A percentile compares a stretch with the other conserved stretches of the same genome.
Conservation (phyloP, 495 filamentous ascomycete species). For the Pyrenopolyporus hunteri region DNA sequence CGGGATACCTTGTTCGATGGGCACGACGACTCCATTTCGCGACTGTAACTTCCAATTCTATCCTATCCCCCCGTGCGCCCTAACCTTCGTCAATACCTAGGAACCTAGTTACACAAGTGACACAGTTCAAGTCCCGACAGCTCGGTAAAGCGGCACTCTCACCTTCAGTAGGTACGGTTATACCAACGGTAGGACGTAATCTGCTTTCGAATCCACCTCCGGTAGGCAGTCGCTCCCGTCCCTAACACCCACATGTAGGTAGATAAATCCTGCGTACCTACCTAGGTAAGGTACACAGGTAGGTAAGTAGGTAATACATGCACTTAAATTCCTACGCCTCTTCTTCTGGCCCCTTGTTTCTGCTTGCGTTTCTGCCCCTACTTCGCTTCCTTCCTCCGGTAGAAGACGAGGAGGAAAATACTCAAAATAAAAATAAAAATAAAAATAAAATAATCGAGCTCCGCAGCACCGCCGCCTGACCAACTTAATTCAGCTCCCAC, state of each 20-base stretch:
- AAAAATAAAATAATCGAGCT: too few relatives aligned
- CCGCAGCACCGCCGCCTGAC: not conserved
- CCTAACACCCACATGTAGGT: not conserved
- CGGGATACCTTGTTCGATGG: not conserved
- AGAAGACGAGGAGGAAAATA: too few relatives aligned
- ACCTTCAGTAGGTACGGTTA: not conserved
- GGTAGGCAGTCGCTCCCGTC: not conserved
- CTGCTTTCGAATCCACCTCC: not conserved
- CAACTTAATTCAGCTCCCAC: conserved; percentile 1
- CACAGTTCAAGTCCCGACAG: conserved; percentile 5
- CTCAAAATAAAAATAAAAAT: too few relatives aligned
- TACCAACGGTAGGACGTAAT: too few relatives aligned
- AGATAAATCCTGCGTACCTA: too few relatives aligned
- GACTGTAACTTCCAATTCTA: not conserved
- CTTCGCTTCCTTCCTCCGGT: not conserved
- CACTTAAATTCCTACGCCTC: conserved; percentile 2
- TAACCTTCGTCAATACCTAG: not conserved
- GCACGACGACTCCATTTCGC: not conserved
- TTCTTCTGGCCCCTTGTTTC: conserved; percentile 15
- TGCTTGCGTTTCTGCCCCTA: conserved; percentile 9
- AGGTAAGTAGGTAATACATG: too few relatives aligned
- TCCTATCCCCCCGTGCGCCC: not conserved
- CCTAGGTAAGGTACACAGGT: too few relatives aligned
- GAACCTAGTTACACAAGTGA: not conserved
- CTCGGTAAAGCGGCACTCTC: conserved; percentile 30